Evolutionary conservation across 495 filamentous ascomycete species (phyloP), one percentile per base, ranked within the genome.

Genomic region (Annulohypoxylon moriforme): DNA sequence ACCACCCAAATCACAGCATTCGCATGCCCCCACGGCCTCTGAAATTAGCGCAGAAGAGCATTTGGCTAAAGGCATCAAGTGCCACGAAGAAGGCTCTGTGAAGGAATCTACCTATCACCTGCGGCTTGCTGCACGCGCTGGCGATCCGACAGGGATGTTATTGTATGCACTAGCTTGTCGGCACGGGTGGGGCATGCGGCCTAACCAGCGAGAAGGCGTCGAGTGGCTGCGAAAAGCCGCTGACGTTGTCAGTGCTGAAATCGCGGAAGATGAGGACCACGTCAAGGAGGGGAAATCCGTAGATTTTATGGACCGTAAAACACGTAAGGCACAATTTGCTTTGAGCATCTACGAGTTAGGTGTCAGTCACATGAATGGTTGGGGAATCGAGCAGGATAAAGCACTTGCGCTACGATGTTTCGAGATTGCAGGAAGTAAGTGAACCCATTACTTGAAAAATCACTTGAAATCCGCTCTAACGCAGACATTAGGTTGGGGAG

Each of bases 151-250:
- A 0, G 96, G 89, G 11, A 99, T 99, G 96, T 84, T 99, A 5
- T 84, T 98, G 8, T 99, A 97, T 79, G 96, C 95, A 4, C 86
- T 99, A 42, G 96, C 96, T 33, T 97, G 94, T 76, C 89, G 96
- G n/a, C 96, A 98, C 76, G 96, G 96, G 27, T 99, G 96, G 96
- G 96, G 96, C 9, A 97, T 98, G 93, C 89, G 93, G 16, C 87
- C 93, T 16, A 97, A 97, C 77, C 93, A 91, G 70, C 84, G 84
- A 34, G 96, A 99, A 81, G 96, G 92, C 8, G 92, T 98, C 2
- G 87, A 88, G 74, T 99, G 96, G 96, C 82, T 97, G 52, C 89
- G 92, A 29, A 94, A 93, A 71, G 96, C 97, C 3, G 93, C 94
- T 42, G 92, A 97, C 71, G 89, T 87, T n/a, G 92, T 92, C 7